Conservation (phyloP, 768 basidiomycete genomes). For the Neoboletus magnificus region DNA sequence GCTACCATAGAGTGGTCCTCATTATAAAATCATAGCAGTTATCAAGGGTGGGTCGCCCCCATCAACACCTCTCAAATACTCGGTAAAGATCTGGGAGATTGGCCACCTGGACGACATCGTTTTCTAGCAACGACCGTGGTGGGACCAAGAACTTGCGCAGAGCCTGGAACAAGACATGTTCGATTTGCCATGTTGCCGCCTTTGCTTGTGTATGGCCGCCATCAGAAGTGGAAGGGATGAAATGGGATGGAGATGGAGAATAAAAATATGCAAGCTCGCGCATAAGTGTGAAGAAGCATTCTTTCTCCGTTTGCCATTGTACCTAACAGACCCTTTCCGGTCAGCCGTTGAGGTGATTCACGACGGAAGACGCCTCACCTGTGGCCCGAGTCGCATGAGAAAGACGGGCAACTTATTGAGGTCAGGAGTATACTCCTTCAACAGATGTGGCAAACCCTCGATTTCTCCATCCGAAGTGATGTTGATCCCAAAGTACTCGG, state of each 20-base stretch:
- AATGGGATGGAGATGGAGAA: conserved; percentile 43
- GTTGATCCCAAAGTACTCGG: conserved; percentile 83
- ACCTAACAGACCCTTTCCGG: conserved; percentile 47
- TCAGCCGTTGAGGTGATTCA: neutral
- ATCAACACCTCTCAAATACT: conserved; percentile 89
- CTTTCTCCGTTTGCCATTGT: conserved; percentile 80
- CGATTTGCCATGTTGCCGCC: conserved; percentile 79
- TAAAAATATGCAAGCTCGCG: conserved; percentile 93
- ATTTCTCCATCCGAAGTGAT: conserved; percentile 67
- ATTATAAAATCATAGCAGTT: neutral
- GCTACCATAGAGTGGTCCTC: neutral
- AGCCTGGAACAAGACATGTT: conserved; percentile 87
- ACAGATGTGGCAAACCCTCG: conserved; percentile 76
- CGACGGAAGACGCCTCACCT: conserved; percentile 43
- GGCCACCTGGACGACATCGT: conserved; percentile 83
- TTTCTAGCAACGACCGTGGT: conserved; percentile 62
- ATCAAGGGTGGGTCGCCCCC: neutral
- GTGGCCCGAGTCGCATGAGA: conserved; percentile 88
- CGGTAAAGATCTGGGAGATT: conserved; percentile 89
- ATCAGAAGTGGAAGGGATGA: conserved; percentile 18
- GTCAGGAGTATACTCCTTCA: conserved; percentile 87
- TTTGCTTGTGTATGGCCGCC: conserved; percentile 42
- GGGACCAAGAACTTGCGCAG: conserved; percentile 73
- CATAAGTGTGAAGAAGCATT: conserved; percentile 83
- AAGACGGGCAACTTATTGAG: conserved; percentile 87